These are phyloP conservation scores for Solanum hybrid DNA, from an alignment of 305 asterid genomes.

Conservation along the genomic window DNA sequence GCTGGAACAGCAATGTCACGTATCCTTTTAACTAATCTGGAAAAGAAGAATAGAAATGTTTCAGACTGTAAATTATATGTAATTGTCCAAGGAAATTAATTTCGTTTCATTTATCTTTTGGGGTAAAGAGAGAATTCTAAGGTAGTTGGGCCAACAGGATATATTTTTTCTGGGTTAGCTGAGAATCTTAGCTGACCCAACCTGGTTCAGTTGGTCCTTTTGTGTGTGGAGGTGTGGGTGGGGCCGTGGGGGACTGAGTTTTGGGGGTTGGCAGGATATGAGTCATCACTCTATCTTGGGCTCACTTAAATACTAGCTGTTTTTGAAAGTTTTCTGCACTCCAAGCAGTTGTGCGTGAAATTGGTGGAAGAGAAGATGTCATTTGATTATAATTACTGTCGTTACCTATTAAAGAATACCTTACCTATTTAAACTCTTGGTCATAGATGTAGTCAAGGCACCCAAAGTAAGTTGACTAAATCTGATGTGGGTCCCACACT, in stretches of 20 bases:
- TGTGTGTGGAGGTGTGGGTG: background rate
- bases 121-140: background rate
- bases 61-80: background rate
- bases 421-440: background rate
- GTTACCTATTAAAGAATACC: background rate
- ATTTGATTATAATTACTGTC: background rate
- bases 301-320: background rate
- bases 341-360: background rate
- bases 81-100: background rate
- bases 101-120: background rate
- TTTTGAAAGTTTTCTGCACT: background rate
- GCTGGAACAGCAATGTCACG: background rate
- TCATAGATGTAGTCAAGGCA: background rate
- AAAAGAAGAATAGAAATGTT: background rate
- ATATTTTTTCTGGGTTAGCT: background rate
- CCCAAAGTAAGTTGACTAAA: background rate
- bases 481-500: background rate
- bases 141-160: background rate
- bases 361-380: background rate
- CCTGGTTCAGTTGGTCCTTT: background rate
- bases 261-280: background rate
- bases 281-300: background rate
- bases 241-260: background rate
- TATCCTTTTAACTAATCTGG: background rate
- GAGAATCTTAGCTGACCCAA: background rate